Percentiles rank a stretch among this genome's conserved stretches.
These are phyloP conservation scores for Schoenoplectus triqueter DNA, from an alignment of 202 grass and related monocot genomes.

Conservation along the genomic window DNA sequence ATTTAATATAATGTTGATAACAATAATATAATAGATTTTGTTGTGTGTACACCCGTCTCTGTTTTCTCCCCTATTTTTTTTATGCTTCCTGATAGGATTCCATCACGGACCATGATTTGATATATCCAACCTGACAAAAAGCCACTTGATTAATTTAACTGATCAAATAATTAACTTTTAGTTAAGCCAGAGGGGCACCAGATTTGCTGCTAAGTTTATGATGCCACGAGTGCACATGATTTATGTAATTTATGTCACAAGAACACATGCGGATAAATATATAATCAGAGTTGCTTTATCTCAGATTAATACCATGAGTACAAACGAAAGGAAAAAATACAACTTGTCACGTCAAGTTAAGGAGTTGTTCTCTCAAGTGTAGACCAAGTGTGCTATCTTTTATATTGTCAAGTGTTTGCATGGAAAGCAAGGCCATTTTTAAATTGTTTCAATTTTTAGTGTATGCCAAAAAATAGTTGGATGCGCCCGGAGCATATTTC, in stretches of 20 bases:
- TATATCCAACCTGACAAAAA: constrained; percentile 4
- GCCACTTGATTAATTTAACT: neutral
- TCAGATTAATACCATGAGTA: neutral
- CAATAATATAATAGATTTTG: neutral
- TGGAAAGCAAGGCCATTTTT: constrained; percentile 19
- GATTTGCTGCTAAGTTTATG: neutral
- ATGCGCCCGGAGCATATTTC: neutral
- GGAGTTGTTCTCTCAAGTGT: constrained; percentile 11
- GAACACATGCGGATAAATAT: constrained; percentile 21
- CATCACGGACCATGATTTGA: neutral
- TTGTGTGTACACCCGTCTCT: neutral
- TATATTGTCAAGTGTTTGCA: constrained; percentile 17
- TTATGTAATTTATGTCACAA: neutral
- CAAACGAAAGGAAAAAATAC: neutral
- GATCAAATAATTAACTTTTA: constrained; percentile 20
- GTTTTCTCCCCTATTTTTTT: neutral
- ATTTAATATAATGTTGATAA: neutral
- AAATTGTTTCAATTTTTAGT: neutral
- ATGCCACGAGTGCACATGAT: constrained; percentile 38
- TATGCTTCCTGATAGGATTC: neutral
- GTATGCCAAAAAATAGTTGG: neutral
- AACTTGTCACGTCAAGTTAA: constrained; percentile 26
- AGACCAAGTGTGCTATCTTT: constrained; percentile 12
- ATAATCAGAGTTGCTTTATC: neutral
- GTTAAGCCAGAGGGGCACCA: constrained; percentile 11